Evolutionary conservation across 805 yeast species (phyloP).

Genomic region (Trichomonascus vanleenenianus): DNA sequence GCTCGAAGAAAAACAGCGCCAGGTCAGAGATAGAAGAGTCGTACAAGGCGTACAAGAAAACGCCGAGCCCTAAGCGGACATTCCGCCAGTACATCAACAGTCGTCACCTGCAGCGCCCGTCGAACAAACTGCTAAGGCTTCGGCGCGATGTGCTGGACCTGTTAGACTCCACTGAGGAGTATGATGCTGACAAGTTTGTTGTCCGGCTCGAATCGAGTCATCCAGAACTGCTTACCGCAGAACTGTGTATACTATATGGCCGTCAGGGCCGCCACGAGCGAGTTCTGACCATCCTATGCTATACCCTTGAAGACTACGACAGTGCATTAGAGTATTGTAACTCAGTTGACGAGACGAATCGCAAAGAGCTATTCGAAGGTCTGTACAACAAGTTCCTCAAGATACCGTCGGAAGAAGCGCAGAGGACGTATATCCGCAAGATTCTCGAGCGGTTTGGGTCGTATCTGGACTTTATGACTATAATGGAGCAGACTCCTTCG

Average conservation of each 20-base stretch:
- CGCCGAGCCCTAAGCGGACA: slow-evolving; percentile 25
- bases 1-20: slow-evolving; percentile 9
- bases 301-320: slow-evolving; percentile 27
- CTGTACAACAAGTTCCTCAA: slow-evolving; percentile 23
- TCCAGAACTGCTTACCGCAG: slow-evolving; percentile 22
- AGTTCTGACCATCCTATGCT: slow-evolving; percentile 26
- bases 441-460: slow-evolving; percentile 25
- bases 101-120: neutral
- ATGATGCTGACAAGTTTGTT: slow-evolving; percentile 19
- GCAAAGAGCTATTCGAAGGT: slow-evolving; percentile 16
- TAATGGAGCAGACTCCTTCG: slow-evolving; percentile 23
- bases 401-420: slow-evolving; percentile 13
- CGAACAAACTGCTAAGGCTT: slow-evolving; percentile 12
- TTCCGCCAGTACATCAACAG: slow-evolving; percentile 21
- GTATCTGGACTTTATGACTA: slow-evolving; percentile 23
- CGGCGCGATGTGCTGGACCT: slow-evolving; percentile 22
- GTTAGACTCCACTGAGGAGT: slow-evolving; percentile 17
- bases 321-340: slow-evolving; percentile 28
- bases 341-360: slow-evolving; percentile 8
- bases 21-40: slow-evolving; percentile 12
- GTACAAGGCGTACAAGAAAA: slow-evolving; percentile 13
- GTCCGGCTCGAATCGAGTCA: slow-evolving; percentile 18
- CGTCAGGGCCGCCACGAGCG: slow-evolving; percentile 28
- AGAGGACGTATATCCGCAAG: slow-evolving; percentile 19
- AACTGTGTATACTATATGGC: slow-evolving; percentile 27